Percentiles rank a stretch among this genome's conserved stretches.
These are phyloP conservation scores for Trichoderma gracile DNA, from an alignment of 2,329 filamentous ascomycete species.

Conservation along the genomic window DNA sequence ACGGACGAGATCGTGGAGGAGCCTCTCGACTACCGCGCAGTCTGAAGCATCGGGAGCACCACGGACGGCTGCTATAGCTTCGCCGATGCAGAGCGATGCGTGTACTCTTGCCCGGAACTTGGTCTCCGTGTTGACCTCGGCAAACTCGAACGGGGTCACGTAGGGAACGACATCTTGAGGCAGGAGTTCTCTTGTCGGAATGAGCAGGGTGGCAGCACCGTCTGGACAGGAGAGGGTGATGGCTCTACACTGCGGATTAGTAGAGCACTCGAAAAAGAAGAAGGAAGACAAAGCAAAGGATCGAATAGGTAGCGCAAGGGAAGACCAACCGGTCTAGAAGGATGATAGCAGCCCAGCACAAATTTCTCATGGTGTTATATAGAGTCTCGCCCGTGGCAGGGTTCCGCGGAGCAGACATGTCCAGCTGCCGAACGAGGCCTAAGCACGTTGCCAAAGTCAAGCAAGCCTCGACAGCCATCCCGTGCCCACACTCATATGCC, in stretches of 20 bases:
- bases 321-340: constrained; percentile 16
- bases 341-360: constrained; percentile 17
- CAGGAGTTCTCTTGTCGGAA: neutral
- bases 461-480: neutral
- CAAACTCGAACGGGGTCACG: neutral
- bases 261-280: neutral
- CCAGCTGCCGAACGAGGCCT: constrained; percentile 9
- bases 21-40: neutral
- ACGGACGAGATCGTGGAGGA: constrained; percentile 8
- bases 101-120: constrained; percentile 1
- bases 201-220: neutral
- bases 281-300: neutral
- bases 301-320: too few species aligned
- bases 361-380: neutral
- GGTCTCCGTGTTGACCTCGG: neutral
- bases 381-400: too few species aligned
- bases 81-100: constrained; percentile 4
- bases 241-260: neutral
- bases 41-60: neutral
- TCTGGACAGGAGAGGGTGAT: constrained; percentile 8
- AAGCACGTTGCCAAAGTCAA: constrained; percentile 14
- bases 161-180: neutral
- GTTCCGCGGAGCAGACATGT: neutral
- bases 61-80: neutral
- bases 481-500: constrained; percentile 21